phyloP scores from a whole-genome alignment of 257 asterid species.

The Solanum rostratum region DNA sequence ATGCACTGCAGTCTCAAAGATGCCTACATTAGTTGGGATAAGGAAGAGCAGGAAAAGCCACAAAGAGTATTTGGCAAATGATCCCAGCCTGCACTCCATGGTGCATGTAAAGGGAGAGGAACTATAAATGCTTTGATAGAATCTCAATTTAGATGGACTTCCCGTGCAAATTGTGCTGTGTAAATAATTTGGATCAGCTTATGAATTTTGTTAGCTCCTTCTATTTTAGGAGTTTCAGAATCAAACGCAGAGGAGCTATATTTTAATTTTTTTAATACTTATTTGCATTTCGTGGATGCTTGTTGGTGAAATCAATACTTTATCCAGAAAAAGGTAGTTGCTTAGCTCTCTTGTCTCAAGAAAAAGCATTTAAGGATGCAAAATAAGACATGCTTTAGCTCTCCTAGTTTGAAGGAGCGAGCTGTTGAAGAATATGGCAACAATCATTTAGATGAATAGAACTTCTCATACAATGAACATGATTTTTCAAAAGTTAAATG shows the following conservation, averaged over 20 bases:
- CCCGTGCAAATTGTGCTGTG: background rate
- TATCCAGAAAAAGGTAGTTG: background rate
- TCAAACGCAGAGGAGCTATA: background rate
- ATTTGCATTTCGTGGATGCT: background rate
- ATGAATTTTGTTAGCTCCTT: background rate
- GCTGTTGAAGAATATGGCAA: background rate
- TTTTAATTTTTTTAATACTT: background rate
- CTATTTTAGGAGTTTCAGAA: background rate
- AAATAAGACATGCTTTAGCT: background rate
- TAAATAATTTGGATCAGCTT: background rate
- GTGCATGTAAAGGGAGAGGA: background rate
- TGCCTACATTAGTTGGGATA: background rate
- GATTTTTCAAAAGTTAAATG: background rate
- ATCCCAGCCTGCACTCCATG: background rate
- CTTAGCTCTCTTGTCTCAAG: background rate
- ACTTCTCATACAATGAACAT: background rate
- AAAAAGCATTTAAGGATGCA: background rate
- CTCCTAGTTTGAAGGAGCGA: background rate
- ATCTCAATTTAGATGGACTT: background rate
- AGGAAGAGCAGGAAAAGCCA: background rate
- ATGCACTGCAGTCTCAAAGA: background rate
- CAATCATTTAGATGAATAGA: background rate
- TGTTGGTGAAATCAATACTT: background rate
- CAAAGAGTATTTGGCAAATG: background rate
- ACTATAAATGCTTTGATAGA: background rate